phyloP scores from a whole-genome alignment of 1,284 basidiomycete genomes.

The Peniophora sp. region DNA sequence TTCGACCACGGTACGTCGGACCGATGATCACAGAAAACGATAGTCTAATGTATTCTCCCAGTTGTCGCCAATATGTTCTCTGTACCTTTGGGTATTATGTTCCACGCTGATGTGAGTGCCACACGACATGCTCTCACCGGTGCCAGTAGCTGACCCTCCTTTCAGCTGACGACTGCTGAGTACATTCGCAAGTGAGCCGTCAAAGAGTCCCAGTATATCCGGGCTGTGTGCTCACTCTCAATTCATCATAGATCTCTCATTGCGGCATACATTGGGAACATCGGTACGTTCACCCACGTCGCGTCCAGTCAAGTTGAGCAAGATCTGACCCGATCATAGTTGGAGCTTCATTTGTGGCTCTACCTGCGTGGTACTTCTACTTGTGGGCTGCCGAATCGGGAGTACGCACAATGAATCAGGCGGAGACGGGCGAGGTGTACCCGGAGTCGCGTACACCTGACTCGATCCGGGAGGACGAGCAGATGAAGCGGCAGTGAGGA shows the following conservation, averaged over 20 bases:
- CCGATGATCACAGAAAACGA: neutral
- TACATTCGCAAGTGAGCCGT: constrained; percentile 67
- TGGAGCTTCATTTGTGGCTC: constrained; percentile 54
- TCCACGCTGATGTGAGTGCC: constrained; percentile 55
- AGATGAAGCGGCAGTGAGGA: too few relatives aligned
- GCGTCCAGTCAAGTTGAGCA: too few relatives aligned
- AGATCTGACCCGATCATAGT: constrained; percentile 18
- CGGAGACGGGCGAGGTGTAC: too few relatives aligned
- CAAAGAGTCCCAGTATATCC: neutral
- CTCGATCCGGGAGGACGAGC: too few relatives aligned
- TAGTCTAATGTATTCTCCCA: constrained; percentile 13
- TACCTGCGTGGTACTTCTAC: constrained; percentile 57
- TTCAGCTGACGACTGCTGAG: constrained; percentile 44
- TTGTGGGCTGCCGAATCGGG: constrained; percentile 19
- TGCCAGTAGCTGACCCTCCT: too few relatives aligned
- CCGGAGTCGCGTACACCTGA: too few relatives aligned
- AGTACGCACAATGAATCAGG: too few relatives aligned
- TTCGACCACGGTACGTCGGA: constrained; percentile 58
- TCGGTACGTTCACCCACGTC: constrained; percentile 13
- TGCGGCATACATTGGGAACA: constrained; percentile 61
- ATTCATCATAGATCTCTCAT: constrained; percentile 46
- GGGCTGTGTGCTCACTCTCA: neutral
- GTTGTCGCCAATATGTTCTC: constrained; percentile 73
- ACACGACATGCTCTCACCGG: too few relatives aligned
- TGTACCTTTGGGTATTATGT: constrained; percentile 65